Percentiles rank a stretch among this genome's conserved stretches.
Conservation (phyloP, 1,284 basidiomycete genomes). For the Trichosporon inkin region DNA sequence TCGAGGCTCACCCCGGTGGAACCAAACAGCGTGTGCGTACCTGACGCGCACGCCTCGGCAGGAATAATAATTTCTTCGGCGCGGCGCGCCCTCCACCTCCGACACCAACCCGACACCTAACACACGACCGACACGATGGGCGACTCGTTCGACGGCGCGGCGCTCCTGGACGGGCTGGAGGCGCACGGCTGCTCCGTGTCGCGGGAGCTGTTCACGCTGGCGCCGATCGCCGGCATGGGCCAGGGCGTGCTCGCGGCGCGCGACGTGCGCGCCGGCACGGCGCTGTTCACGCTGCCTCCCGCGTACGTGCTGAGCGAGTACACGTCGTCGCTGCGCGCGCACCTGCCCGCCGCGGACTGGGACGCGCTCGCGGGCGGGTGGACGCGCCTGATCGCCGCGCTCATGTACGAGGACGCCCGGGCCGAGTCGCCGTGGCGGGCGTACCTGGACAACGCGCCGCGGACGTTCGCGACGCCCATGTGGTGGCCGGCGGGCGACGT, state of each 20-base stretch:
- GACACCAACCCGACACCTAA: background rate
- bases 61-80: background rate
- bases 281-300: conserved; percentile 79
- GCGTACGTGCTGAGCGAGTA: conserved; percentile 70
- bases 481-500: conserved; percentile 74
- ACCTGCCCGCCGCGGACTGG: conserved; percentile 61
- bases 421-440: conserved; percentile 61
- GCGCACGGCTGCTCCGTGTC: background rate
- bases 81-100: background rate
- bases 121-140: background rate
- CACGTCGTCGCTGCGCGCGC: conserved; percentile 60
- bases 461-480: conserved; percentile 83
- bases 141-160: conserved; percentile 2
- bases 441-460: conserved; percentile 60
- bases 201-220: conserved; percentile 24
- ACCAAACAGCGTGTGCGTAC: no score
- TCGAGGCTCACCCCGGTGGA: no score
- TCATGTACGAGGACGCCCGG: conserved; percentile 86
- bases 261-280: conserved; percentile 50
- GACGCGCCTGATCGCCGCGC: conserved; percentile 79
- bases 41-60: no score
- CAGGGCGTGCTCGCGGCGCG: conserved; percentile 43
- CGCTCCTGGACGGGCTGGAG: background rate
- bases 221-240: conserved; percentile 42
- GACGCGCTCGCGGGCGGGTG: conserved; percentile 66